These are phyloP conservation scores for Lepiota venenata DNA, from an alignment of 768 basidiomycete genomes.

Conservation along the genomic window DNA sequence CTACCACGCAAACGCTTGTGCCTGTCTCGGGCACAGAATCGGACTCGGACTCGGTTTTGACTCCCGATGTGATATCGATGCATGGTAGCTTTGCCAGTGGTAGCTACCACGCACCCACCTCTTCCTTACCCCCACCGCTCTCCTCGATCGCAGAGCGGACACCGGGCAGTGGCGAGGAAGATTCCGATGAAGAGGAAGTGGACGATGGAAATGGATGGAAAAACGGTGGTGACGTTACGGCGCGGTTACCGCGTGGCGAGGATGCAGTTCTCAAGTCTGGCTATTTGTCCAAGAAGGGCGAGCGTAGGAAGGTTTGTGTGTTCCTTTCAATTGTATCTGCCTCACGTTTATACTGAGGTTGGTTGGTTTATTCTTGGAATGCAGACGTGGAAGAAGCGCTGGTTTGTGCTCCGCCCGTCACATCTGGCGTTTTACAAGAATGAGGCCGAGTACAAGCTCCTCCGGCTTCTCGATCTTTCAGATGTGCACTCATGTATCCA, in stretches of 20 bases:
- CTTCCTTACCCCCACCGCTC: constrained; percentile 51
- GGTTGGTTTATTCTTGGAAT: constrained; percentile 1
- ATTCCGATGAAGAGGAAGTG: constrained; percentile 68
- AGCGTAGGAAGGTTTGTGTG: constrained; percentile 82
- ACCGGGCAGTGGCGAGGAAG: constrained; percentile 62
- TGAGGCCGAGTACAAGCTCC: constrained; percentile 89
- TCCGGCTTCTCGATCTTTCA: constrained; percentile 80
- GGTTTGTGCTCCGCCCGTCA: constrained; percentile 93
- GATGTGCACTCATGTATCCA: constrained; percentile 90
- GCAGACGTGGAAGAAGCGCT: constrained; percentile 98
- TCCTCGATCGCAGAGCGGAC: constrained; percentile 77
- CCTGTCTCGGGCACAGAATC: constrained; percentile 74
- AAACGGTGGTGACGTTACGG: not conserved
- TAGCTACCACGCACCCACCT: constrained; percentile 14
- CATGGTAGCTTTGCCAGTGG: not conserved
- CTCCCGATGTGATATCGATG: constrained; percentile 42
- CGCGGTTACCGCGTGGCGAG: constrained; percentile 44
- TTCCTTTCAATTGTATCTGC: constrained; percentile 6
- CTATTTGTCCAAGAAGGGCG: constrained; percentile 97
- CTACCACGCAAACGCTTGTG: constrained; percentile 18
- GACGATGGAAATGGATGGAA: constrained; percentile 64
- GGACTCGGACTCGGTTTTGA: constrained; percentile 75
- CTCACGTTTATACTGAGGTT: constrained; percentile 2
- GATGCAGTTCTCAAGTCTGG: constrained; percentile 85
- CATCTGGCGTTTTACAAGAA: constrained; percentile 98